Base-by-base conservation (phyloP, 73 alveolate genomes). In the Effrenium voratum region DNA sequence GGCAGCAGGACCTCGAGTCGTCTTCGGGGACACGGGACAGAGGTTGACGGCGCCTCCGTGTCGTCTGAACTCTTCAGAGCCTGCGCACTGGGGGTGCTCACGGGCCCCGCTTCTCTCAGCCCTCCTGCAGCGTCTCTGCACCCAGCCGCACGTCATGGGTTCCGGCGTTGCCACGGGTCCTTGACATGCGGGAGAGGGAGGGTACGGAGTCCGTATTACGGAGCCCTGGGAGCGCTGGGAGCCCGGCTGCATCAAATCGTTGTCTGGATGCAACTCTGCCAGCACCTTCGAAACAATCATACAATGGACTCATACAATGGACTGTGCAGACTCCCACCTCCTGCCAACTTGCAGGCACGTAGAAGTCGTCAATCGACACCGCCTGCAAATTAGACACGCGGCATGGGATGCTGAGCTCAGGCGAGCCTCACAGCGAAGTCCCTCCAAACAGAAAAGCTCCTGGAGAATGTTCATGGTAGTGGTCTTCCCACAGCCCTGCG, bases 401-500 rank as follows among this genome's bases (percentile, higher is more conserved):
- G 1, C 1, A 57, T 57, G 72, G 72, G 28, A 57, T 57, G n/a
- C 28, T 55, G 3, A 2, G n/a, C 72, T 55, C 22, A 57, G 19
- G 47, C 24, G 50, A 32, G 93, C 93, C 93, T 84, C 57, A n/a
- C 63, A 55, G 47, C 73, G 57, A 22, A 86, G 49, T 66, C 94
- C 94, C 28, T 86, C 94, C 34, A 49, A 75, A 13, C 45, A 22
- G 73, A 86, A 86, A 28, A 86, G 83, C 30, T 28, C 68, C 75
- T 84, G 34, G 32, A 84, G 60, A 79, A 84, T 13, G n/a, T 57
- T 34, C 79, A 55, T 43, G 83, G 60, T 43, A 28, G 94, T 86
- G 83, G 94, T 86, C 94, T 86, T 86, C n/a, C 94, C 94, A 40
- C 63, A 84, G n/a, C 93, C 93, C 30, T 84, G 93, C 5, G 93